phyloP scores from a whole-genome alignment of 176 grass and related monocot genomes.

The Canna indica region DNA sequence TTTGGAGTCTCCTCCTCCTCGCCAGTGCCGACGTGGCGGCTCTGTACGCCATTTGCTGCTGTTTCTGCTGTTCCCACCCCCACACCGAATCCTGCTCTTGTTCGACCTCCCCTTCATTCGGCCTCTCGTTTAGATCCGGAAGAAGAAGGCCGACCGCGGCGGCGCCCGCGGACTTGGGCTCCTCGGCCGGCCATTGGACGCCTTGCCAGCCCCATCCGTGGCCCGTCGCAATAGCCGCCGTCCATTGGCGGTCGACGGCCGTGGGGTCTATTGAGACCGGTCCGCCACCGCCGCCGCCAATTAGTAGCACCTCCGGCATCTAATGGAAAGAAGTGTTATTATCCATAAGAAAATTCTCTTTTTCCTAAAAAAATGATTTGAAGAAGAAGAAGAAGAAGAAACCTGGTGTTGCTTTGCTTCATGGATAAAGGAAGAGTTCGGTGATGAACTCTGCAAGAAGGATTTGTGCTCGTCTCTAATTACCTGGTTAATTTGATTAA shows the following conservation, averaged over 20 bases:
- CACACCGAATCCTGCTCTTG: background rate
- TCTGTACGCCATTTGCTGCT: background rate
- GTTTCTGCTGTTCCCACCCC: background rate
- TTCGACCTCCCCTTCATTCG: background rate
- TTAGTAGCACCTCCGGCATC: background rate
- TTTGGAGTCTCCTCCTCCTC: background rate
- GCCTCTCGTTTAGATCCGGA: background rate
- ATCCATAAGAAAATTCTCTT: background rate
- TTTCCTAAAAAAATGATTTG: background rate
- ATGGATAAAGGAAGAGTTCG: background rate
- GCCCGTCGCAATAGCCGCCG: background rate
- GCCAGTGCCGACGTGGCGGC: constrained; percentile 2
- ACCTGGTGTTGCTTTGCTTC: background rate
- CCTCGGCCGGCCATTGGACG: background rate
- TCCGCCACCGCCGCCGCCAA: background rate
- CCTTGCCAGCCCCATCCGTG: background rate
- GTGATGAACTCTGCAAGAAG: background rate
- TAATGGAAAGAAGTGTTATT: background rate
- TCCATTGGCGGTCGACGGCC: background rate
- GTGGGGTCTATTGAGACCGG: background rate
- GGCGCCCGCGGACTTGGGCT: background rate
- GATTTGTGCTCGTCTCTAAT: background rate
- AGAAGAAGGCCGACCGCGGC: background rate
- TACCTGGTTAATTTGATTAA: background rate
- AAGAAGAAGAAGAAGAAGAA: background rate